These are phyloP conservation scores for Hypoxylon fragiforme DNA, from an alignment of 495 filamentous ascomycete genomes.

Conservation along the genomic window DNA sequence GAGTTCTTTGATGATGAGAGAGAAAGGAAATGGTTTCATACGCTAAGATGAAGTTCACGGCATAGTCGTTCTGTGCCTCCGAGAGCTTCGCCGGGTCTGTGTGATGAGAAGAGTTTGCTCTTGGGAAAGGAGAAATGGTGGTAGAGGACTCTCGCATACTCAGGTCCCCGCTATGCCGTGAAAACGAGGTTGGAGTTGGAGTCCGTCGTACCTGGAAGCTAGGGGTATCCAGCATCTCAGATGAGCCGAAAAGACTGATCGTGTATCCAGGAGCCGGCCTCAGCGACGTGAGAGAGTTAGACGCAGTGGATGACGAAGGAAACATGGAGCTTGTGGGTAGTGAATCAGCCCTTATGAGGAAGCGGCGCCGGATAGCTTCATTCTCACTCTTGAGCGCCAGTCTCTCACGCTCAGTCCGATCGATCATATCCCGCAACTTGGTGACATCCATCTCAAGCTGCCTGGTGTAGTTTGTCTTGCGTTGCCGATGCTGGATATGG, in stretches of 20 bases:
- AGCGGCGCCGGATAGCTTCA: constrained; percentile 30
- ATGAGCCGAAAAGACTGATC: constrained; percentile 39
- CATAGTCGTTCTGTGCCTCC: constrained; percentile 44
- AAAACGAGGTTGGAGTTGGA: constrained; percentile 3
- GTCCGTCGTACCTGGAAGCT: constrained; percentile 32
- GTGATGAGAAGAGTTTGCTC: not conserved
- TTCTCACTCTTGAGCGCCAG: constrained; percentile 43
- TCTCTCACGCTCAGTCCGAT: constrained; percentile 34
- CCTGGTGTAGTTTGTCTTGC: constrained; percentile 56
- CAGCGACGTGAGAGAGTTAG: not conserved
- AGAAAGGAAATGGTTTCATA: constrained; percentile 29
- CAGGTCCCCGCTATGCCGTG: constrained; percentile 3
- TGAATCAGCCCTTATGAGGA: not conserved
- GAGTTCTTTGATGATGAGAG: not conserved
- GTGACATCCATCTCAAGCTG: constrained; percentile 53
- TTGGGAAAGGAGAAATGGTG: not conserved
- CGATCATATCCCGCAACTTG: constrained; percentile 49
- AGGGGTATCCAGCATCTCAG: constrained; percentile 34
- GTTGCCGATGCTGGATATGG: constrained; percentile 56
- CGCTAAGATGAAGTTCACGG: constrained; percentile 57
- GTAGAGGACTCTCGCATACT: not conserved
- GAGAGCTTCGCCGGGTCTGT: constrained; percentile 13
- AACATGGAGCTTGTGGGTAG: not conserved
- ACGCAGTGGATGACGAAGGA: constrained; percentile 1
- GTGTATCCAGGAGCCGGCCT: constrained; percentile 28